Conservation (phyloP, 345 rosid genomes). For the Xanthoceras sorbifolium region DNA sequence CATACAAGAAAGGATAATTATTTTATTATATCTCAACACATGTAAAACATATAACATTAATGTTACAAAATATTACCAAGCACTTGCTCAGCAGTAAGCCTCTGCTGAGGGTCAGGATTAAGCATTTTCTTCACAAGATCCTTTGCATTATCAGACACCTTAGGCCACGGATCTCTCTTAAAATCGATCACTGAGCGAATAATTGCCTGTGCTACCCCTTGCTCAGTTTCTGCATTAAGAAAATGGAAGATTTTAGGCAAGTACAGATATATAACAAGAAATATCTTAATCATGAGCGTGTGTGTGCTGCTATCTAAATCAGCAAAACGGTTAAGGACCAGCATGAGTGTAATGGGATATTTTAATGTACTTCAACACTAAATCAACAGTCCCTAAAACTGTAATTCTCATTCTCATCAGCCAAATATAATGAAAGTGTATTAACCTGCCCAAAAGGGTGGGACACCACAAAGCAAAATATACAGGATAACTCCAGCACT, state of each 20-base stretch:
- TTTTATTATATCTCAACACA: not conserved
- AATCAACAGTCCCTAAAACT: not conserved
- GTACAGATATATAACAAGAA: not conserved
- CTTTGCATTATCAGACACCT: conserved; percentile 92
- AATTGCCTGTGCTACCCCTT: conserved; percentile 96
- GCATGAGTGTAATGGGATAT: not conserved
- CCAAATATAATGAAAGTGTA: conserved; percentile 10
- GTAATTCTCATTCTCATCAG: not conserved
- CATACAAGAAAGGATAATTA: conserved; percentile 1
- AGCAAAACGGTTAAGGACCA: not conserved
- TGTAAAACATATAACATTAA: not conserved
- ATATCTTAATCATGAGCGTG: not conserved
- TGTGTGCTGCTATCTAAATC: not conserved
- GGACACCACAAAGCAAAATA: conserved; percentile 86
- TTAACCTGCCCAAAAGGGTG: conserved; percentile 90
- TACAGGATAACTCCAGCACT: conserved; percentile 91
- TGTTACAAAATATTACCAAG: conserved; percentile 55
- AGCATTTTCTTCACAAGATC: conserved; percentile 96
- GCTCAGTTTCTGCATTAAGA: conserved; percentile 74
- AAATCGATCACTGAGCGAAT: conserved; percentile 82
- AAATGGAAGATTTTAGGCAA: conserved; percentile 5
- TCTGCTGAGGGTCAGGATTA: conserved; percentile 72
- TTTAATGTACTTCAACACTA: not conserved
- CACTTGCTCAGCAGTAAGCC: conserved; percentile 90
- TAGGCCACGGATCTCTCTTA: conserved; percentile 98